These are phyloP conservation scores for Cryptococcus deneoformans DNA, from an alignment of 1,284 basidiomycete species.

Conservation along the genomic window DNA sequence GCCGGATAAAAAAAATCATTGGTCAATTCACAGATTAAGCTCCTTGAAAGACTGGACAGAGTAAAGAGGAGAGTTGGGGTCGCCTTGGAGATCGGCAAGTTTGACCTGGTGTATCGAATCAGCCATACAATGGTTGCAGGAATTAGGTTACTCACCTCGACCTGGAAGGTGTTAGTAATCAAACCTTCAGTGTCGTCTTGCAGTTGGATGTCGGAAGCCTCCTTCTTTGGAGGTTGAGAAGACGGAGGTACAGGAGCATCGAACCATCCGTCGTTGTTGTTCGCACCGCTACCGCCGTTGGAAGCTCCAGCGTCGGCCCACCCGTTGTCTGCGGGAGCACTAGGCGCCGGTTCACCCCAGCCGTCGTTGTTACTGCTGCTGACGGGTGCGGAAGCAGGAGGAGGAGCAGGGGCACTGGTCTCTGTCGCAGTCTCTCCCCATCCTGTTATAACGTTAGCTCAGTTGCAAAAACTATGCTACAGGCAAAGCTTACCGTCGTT, in stretches of 20 bases:
- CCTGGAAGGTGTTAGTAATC: slow-evolving; percentile 43
- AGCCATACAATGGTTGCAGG: neutral
- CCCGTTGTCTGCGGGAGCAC: neutral
- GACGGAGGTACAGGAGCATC: neutral
- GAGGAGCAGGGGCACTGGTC: neutral
- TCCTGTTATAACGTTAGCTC: neutral
- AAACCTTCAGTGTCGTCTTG: slow-evolving; percentile 16
- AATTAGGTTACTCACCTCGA: slow-evolving; percentile 22
- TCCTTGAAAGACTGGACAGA: slow-evolving; percentile 95
- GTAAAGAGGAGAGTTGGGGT: slow-evolving; percentile 92
- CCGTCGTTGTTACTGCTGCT: neutral
- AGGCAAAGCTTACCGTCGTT: slow-evolving; percentile 4
- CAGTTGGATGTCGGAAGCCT: neutral
- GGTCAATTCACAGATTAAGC: slow-evolving; percentile 66
- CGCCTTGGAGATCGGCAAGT: slow-evolving; percentile 92
- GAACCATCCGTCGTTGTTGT: neutral
- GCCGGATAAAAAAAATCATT: neutral
- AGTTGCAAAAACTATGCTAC: neutral
- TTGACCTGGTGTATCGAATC: slow-evolving; percentile 67
- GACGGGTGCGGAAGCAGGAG: neutral
- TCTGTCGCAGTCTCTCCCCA: slow-evolving; percentile 5
- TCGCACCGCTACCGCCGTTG: slow-evolving; percentile 4
- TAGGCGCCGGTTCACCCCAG: neutral
- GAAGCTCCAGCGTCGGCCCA: slow-evolving; percentile 11
- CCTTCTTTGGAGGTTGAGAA: neutral